phyloP scores from a whole-genome alignment of 768 basidiomycete species.

The Lactarius pseudohatsudake region DNA sequence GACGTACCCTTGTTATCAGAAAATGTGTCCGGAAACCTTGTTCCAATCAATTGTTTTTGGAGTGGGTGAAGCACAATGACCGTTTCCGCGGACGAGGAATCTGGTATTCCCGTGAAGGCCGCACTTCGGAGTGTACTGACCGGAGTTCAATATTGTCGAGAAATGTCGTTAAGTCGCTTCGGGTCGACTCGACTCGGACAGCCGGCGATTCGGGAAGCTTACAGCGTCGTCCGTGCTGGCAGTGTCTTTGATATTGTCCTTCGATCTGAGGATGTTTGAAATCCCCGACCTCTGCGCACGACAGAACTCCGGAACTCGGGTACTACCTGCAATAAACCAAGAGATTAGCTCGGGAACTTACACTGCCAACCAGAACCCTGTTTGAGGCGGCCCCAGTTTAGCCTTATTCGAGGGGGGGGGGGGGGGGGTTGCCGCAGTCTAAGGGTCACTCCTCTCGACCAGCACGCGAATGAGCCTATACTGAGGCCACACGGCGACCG shows the following conservation, averaged over 20 bases:
- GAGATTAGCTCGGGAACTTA: neutral
- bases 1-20: neutral
- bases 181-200: neutral
- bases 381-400: too few relatives aligned
- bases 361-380: too few relatives aligned
- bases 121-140: neutral
- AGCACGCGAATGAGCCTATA: too few relatives aligned
- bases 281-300: neutral
- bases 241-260: neutral
- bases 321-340: neutral
- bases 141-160: neutral
- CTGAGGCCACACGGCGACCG: too few relatives aligned
- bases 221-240: neutral
- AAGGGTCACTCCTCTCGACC: too few relatives aligned
- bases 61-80: neutral
- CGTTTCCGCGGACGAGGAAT: neutral
- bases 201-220: neutral
- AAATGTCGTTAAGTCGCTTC: neutral
- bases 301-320: neutral
- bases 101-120: neutral
- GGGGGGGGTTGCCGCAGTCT: too few relatives aligned
- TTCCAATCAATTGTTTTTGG: neutral
- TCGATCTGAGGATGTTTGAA: neutral
- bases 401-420: too few relatives aligned
- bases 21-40: neutral